These are phyloP conservation scores for Trichocladium uniseriatum DNA, from an alignment of 495 filamentous ascomycete genomes.

Conservation along the genomic window DNA sequence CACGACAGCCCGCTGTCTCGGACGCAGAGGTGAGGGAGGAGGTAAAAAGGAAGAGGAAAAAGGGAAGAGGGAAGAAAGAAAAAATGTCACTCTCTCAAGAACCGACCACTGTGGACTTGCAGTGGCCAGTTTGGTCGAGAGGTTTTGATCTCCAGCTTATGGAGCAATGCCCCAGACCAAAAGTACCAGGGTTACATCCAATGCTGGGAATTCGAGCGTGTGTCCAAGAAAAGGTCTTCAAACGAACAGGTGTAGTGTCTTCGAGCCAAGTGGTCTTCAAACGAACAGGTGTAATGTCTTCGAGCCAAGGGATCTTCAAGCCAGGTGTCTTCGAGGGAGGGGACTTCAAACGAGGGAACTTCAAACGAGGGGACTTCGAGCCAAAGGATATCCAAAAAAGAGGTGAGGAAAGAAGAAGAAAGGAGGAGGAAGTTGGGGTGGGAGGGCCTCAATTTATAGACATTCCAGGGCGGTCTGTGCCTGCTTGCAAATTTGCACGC, in stretches of 20 bases:
- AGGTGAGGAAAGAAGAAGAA: neutral
- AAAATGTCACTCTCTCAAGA: neutral
- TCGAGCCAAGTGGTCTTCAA: too few relatives aligned
- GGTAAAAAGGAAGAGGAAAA: neutral
- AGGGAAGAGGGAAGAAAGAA: neutral
- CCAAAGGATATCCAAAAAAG: too few relatives aligned
- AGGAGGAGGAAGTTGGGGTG: neutral
- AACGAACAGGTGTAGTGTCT: too few relatives aligned
- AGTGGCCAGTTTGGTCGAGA: neutral
- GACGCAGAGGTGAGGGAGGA: neutral
- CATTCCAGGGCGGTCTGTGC: conserved; percentile 4
- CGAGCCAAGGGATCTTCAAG: too few relatives aligned
- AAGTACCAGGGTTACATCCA: neutral
- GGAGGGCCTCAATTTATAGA: neutral
- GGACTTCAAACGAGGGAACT: too few relatives aligned
- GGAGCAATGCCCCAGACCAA: neutral
- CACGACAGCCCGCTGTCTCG: neutral
- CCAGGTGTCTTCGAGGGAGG: too few relatives aligned
- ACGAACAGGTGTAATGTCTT: too few relatives aligned
- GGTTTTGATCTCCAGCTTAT: neutral
- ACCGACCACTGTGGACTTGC: neutral
- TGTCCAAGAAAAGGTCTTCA: too few relatives aligned
- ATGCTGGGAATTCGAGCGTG: too few relatives aligned
- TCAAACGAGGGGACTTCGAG: too few relatives aligned
- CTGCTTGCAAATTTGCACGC: conserved; percentile 2